Evolutionary conservation across 2,329 filamentous ascomycete species (phyloP).

Genomic region (Trematosphaeria pertusa): DNA sequence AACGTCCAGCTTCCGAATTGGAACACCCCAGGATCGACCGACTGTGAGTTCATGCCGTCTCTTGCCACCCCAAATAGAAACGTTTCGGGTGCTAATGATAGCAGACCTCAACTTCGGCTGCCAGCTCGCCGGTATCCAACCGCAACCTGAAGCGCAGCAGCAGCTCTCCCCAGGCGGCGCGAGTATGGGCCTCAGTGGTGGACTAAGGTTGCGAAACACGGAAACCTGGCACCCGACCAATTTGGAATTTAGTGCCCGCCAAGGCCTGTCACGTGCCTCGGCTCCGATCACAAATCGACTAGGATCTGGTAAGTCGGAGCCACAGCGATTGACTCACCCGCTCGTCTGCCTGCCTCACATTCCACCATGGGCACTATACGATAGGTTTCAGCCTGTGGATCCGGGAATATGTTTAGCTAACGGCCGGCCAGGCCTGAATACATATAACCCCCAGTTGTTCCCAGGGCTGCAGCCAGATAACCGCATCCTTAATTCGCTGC

Average conservation of each 20-base stretch:
- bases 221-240: slow-evolving; percentile 32
- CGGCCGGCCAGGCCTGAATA: slow-evolving; percentile 33
- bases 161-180: slow-evolving; percentile 20
- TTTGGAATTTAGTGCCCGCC: slow-evolving; percentile 22
- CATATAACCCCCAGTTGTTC: slow-evolving; percentile 37
- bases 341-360: slow-evolving; percentile 17
- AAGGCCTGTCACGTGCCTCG: slow-evolving; percentile 8
- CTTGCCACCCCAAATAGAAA: slow-evolving; percentile 9
- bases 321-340: slow-evolving; percentile 32
- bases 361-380: slow-evolving; percentile 7
- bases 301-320: slow-evolving; percentile 30
- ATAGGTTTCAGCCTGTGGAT: slow-evolving; percentile 36
- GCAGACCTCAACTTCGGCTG: slow-evolving; percentile 42
- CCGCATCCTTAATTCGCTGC: slow-evolving; percentile 32
- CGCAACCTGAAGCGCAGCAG: slow-evolving; percentile 38
- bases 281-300: slow-evolving; percentile 1
- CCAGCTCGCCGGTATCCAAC: slow-evolving; percentile 35
- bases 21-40: slow-evolving; percentile 36
- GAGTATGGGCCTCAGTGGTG: slow-evolving; percentile 22
- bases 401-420: slow-evolving; percentile 20
- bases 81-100: slow-evolving; percentile 38
- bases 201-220: slow-evolving; percentile 43
- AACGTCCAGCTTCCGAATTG: slow-evolving; percentile 32
- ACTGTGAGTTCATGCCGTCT: slow-evolving; percentile 39
- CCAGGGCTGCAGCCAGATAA: slow-evolving; percentile 23